Evolutionary conservation across 768 basidiomycete species (phyloP).

Genomic region (Russula emetica): DNA sequence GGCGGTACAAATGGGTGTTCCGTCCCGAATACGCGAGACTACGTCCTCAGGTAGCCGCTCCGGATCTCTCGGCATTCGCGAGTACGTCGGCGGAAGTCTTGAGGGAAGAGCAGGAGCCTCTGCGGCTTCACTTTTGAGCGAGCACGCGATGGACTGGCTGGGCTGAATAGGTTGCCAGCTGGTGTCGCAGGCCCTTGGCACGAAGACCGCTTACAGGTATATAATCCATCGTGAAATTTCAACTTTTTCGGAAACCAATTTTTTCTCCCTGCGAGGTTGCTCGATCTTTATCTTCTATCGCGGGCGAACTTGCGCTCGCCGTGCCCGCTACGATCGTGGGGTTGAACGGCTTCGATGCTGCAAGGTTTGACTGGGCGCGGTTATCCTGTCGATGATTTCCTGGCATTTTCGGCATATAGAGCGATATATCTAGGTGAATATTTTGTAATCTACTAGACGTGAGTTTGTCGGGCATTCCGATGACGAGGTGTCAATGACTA

Average conservation of each 20-base stretch:
- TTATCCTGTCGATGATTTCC: slow-evolving; percentile 33
- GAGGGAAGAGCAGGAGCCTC: slow-evolving; percentile 36
- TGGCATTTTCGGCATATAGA: slow-evolving; percentile 15
- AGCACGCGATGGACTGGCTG: slow-evolving; percentile 35
- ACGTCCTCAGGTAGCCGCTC: slow-evolving; percentile 47
- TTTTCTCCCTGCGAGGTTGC: slow-evolving; percentile 40
- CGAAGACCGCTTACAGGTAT: slow-evolving; percentile 46
- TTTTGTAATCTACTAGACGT: not conserved
- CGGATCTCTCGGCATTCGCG: slow-evolving; percentile 51
- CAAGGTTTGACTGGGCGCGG: slow-evolving; percentile 29
- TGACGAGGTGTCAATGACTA: not conserved
- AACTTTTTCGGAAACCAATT: not conserved
- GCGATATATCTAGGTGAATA: slow-evolving; percentile 4
- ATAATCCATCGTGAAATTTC: slow-evolving; percentile 10
- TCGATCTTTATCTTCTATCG: slow-evolving; percentile 25
- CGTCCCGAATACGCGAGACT: slow-evolving; percentile 53
- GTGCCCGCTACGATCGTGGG: slow-evolving; percentile 24
- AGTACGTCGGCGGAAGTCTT: slow-evolving; percentile 29
- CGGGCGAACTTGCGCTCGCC: slow-evolving; percentile 21
- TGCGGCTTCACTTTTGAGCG: slow-evolving; percentile 44
- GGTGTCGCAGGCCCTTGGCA: slow-evolving; percentile 48
- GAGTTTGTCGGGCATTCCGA: not conserved
- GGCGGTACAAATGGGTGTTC: slow-evolving; percentile 80
- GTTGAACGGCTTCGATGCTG: slow-evolving; percentile 23
- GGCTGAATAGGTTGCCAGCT: slow-evolving; percentile 27